These are phyloP conservation scores for Asterionellopsis glacialis DNA, from an alignment of 108 stramenopile genomes.

Conservation along the genomic window DNA sequence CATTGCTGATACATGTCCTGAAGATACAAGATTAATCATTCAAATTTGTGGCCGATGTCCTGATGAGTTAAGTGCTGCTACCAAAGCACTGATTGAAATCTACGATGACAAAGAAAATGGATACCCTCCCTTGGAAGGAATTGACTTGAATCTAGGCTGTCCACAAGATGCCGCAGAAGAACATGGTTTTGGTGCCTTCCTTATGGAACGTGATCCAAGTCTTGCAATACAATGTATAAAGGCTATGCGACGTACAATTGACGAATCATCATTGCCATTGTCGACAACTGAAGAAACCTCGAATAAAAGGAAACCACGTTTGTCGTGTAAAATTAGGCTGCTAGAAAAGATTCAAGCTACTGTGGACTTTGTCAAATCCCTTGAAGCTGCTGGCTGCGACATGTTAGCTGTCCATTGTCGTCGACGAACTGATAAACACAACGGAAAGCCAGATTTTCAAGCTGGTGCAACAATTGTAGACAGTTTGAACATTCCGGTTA, in stretches of 20 bases:
- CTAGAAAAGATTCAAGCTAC: background rate
- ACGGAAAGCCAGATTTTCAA: slow-evolving; percentile 32
- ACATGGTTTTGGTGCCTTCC: slow-evolving; percentile 47
- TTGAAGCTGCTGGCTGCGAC: slow-evolving; percentile 40
- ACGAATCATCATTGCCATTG: background rate
- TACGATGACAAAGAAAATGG: slow-evolving; percentile 10
- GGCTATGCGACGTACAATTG: slow-evolving; percentile 41
- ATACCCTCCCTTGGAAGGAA: slow-evolving; percentile 24
- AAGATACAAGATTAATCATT: slow-evolving; percentile 30
- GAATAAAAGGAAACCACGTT: too few relatives aligned
- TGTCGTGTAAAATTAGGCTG: too few relatives aligned
- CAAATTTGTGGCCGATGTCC: slow-evolving; percentile 48
- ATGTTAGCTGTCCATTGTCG: slow-evolving; percentile 49
- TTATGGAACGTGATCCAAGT: slow-evolving; percentile 36
- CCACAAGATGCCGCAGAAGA: slow-evolving; percentile 44
- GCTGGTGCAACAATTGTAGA: slow-evolving; percentile 30
- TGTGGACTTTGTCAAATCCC: slow-evolving; percentile 21
- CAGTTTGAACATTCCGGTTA: slow-evolving; percentile 27
- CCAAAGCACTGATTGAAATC: slow-evolving; percentile 29
- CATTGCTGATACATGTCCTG: slow-evolving; percentile 26
- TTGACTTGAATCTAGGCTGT: slow-evolving; percentile 59
- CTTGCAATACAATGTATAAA: slow-evolving; percentile 31
- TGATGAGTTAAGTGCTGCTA: slow-evolving; percentile 24
- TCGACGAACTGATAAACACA: slow-evolving; percentile 28
- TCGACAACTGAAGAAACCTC: background rate